Conservation (phyloP, 306 rosid species). For the Hippophae gyantsensis region DNA sequence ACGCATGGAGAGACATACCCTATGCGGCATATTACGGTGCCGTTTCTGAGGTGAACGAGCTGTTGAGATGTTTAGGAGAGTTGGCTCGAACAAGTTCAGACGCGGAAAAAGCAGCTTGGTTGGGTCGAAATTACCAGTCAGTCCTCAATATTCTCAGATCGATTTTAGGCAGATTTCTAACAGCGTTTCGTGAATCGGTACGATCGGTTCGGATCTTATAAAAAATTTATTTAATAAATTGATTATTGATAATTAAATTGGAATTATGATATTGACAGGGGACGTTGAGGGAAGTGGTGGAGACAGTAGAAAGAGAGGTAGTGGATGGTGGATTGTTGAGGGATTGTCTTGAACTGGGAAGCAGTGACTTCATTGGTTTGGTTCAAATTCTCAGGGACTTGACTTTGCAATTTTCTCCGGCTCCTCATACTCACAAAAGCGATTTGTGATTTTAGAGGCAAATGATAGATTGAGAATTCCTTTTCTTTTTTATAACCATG, state of each 20-base stretch:
- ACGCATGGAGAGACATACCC: constrained; percentile 46
- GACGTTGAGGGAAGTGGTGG: constrained; percentile 40
- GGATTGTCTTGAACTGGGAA: constrained; percentile 70
- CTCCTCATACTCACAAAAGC: neutral
- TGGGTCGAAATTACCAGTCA: constrained; percentile 39
- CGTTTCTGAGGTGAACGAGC: constrained; percentile 45
- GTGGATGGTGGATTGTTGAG: constrained; percentile 60
- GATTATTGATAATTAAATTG: neutral
- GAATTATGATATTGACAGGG: constrained; percentile 30
- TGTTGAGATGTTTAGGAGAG: constrained; percentile 43
- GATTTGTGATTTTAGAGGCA: neutral
- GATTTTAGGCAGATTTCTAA: constrained; percentile 37
- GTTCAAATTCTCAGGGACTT: constrained; percentile 49
- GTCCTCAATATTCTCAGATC: constrained; percentile 36
- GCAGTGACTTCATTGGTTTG: constrained; percentile 53
- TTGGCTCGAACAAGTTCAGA: constrained; percentile 43
- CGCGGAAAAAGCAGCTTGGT: constrained; percentile 40
- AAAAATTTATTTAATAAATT: too few species aligned
- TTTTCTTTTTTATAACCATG: too few species aligned
- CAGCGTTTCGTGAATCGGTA: constrained; percentile 56
- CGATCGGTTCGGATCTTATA: neutral
- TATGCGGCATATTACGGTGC: constrained; percentile 39
- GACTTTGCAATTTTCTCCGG: constrained; percentile 28
- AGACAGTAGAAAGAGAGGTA: constrained; percentile 52
- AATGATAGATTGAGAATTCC: neutral